Evolutionary conservation across 805 yeast species (phyloP), one percentile per base, ranked within the genome.

Genomic region (Teunomyces atbi): DNA sequence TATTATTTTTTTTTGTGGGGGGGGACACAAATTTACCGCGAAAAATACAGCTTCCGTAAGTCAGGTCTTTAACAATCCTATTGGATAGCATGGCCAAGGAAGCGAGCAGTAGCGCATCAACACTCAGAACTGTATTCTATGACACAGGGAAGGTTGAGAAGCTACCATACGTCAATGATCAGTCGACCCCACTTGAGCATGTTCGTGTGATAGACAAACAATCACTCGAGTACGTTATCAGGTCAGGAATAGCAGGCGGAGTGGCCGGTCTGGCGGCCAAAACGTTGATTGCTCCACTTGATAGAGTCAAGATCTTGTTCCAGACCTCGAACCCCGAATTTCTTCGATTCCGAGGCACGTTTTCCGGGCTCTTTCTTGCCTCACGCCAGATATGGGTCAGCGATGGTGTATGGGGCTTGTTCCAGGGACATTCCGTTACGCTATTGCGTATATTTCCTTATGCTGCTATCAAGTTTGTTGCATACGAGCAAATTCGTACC

Each of bases 401-500:
- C 42, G 94, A 89, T 62, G 98, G 98, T 13, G 40, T 83, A 1
- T 51, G 69, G 36, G 99, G 99, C 1, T 78, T 94, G 45, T 92
- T 83, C 62, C 96, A 92, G 59, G 99, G 99, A 34, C 99, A 94
- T 64, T 88, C 96, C 4, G 97, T 95, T 1, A 94, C 99, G 0
- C 69, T 94, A 42, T 65, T 91, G 36, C 76, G 99, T 51, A 89
- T 94, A 3, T 92, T 94, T 64, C 99, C 99, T 1, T 94, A 94
- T 64, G 97, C 99, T 3, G 96, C 97, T 8, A 87, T 94, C 59
- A 94, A 94, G 64, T 94, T 92, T 65, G 96, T 94, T 12, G 91
- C 96, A 7, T 94, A 94, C 65, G 99, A 94, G 67, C 98, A 94
- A 65, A 81, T 91, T 41, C 70, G 99, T 50, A 75, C 87, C 10